Evolutionary conservation across 257 asterid species (phyloP), one percentile per base, ranked within the genome.

Genomic region (Salvia hispanica): DNA sequence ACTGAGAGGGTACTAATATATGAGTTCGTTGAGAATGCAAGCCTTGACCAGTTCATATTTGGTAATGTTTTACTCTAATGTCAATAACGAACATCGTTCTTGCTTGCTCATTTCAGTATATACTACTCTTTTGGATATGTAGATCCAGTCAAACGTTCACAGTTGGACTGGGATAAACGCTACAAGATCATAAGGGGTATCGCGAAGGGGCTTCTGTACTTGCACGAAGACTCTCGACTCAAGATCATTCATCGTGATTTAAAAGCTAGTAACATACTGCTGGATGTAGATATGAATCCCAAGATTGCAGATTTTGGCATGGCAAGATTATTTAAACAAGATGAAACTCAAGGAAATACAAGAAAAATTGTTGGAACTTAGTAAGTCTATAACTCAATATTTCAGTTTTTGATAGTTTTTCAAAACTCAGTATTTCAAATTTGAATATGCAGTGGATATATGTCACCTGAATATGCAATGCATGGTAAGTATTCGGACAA

Each of bases 281-380:
- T 82, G 46, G 84, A 80, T 37, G 79, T 46, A 10, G 77, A 82
- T 0, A 76, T 82, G 86, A 78, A 78, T 31, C 76, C 86, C 0
- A 85, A 82, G 72, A 85, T 85, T 6, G 71, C 83, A 31, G 91
- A 85, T 62, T 85, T 74, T n/a, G 91, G 88, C 7, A 71, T 80
- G 77, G 86, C 88, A 6, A 74, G 79, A 70, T 37, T 83, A n/a
- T 82, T 74, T 59, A 59, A 7, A 2, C 67, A 39, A 4, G 81
- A 79, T 37, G 75, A 80, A 60, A 79, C 79, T 64, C 78, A 67
- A 10, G 86, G 37, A 51, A 72, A 62, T 8, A 78, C 88, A 10
- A 64, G 40, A n/a, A 70, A 43, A 46, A 72, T 85, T 66, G 86
- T 71, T 4, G 88, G 91, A 25, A 82, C 84, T 40, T 78, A 69